Evolutionary conservation across 202 grass and related monocot genomes (phyloP).

Genomic region (Setaria viridis): DNA sequence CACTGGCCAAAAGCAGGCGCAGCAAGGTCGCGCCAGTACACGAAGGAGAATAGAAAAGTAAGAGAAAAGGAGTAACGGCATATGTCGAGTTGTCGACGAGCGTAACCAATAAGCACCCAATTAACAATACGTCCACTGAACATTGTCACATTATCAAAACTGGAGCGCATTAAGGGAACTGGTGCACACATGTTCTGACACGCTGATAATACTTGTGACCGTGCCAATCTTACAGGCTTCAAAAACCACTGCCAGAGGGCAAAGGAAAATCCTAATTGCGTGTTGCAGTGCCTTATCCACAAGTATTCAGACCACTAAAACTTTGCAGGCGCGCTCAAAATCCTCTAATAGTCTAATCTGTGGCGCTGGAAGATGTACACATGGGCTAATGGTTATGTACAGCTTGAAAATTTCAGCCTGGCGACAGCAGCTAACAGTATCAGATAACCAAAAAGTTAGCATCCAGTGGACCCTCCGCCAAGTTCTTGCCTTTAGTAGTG

Average conservation of each 20-base stretch:
- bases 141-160: no score
- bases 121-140: no score
- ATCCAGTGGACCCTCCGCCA: slow-evolving; percentile 15
- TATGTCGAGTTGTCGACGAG: no score
- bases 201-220: neutral
- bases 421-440: slow-evolving; percentile 27
- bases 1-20: no score
- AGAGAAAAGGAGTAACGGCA: no score
- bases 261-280: neutral
- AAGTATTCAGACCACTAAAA: neutral
- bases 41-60: no score
- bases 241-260: neutral
- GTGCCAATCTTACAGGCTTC: neutral
- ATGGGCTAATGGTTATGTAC: slow-evolving; percentile 41
- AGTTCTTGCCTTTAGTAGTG: slow-evolving; percentile 13
- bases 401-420: slow-evolving; percentile 22
- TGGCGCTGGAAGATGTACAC: slow-evolving; percentile 7
- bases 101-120: no score
- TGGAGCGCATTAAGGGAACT: no score
- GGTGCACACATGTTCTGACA: neutral
- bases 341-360: slow-evolving; percentile 6
- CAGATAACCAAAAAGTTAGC: slow-evolving; percentile 32
- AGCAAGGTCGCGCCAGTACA: no score
- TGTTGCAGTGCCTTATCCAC: neutral
- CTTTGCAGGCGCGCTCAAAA: neutral